Base-by-base conservation (phyloP, 2,329 filamentous ascomycete species). In the Coniella vitis region DNA sequence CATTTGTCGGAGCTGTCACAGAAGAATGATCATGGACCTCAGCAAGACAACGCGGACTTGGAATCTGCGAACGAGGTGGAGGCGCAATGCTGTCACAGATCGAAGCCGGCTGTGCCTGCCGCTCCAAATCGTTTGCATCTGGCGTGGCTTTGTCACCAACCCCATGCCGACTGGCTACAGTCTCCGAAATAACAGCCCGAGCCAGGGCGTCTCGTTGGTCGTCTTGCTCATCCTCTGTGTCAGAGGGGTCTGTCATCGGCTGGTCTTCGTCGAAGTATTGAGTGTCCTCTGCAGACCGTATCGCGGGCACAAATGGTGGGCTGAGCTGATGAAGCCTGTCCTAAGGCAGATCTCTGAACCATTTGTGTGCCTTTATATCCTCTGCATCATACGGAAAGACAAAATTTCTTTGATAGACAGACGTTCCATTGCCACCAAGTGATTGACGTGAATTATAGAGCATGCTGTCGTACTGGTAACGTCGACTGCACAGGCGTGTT, bases 231-330 rank as follows among this genome's bases (percentile, higher is more conserved):
- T 16, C 63, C 3, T 69, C 63, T 5, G 75, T 78, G 22, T 74
- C 72, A 2, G 76, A 72, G 72, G 75, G 72, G 58, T 86, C 82
- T 31, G 78, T 81, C 45, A 91, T 80, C 22, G 84, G 74, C 36
- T 87, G 81, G 55, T 89, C 87, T 43, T 90, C 84, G 51, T 95
- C 87, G 61, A 97, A 97, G 63, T 95, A 97, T 59, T 86, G 87
- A 1, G 90, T 93, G 61, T 90, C 86, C 45, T 86, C 83, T 55
- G 75, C 70, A 25, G 73, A 71, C 35, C 73, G 72, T 20, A 96
- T 82, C 9, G 81, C 75, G 0, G 91, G 91, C 1, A 94, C 71
- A 59, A 94, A 91, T 0, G 90, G 90, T 1, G 91, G 90, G 8
- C 71, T 71, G 48, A 80, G 76, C 31, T 76, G 67, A 59, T 93